Evolutionary conservation across 2,329 filamentous ascomycete species (phyloP), one percentile per base, ranked within the genome.

Genomic region (Colletotrichum tanaceti): DNA sequence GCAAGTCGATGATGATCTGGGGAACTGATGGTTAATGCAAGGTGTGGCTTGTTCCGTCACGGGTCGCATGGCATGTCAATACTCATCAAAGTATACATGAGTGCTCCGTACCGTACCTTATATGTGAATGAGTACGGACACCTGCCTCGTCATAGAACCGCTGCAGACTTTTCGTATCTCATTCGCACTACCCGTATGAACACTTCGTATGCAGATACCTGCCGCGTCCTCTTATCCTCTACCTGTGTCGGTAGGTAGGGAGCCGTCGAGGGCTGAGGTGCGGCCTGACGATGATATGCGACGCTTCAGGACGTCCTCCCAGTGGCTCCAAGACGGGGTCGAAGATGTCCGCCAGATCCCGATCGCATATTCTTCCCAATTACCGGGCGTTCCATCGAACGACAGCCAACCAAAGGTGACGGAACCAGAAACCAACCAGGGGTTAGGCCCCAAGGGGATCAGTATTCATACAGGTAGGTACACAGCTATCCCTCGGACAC

Each of bases 31-130:
- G 41, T 44, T 35, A 47, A 58, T 14, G 43, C 14, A 22, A 32
- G 28, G 55, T 47, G n/a, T 47, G 55, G 55, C 55, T 28, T 58
- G 55, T 58, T 32, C 28, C 14, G 28, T 35, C 57, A 39, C 38
- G 59, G 46, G 39, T 39, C 46, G 46, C 59, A 67, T 60, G 64
- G 59, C 46, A 67, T 63, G 59, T 59, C 64, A 63, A 58, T 32
- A 50, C 24, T 14, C 24, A n/a, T 38, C n/a, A 49, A 49, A n/a
- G 16, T 50, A 9, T 18, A 16, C 5, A n/a, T 16, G n/a, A 16
- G 24, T 4, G 7, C 18, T 11, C 38, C n/a, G 7, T 20, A 14
- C 49, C 9, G 11, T 13, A 3, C 9, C 32, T 5, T 20, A 38
- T 20, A 9, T 38, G 4, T 52, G 18, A 35, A 18, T 10, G 6